A percentile compares a stretch with the other conserved stretches of the same genome.
Conservation (phyloP, 768 basidiomycete genomes). For the Suillus subalutaceus region DNA sequence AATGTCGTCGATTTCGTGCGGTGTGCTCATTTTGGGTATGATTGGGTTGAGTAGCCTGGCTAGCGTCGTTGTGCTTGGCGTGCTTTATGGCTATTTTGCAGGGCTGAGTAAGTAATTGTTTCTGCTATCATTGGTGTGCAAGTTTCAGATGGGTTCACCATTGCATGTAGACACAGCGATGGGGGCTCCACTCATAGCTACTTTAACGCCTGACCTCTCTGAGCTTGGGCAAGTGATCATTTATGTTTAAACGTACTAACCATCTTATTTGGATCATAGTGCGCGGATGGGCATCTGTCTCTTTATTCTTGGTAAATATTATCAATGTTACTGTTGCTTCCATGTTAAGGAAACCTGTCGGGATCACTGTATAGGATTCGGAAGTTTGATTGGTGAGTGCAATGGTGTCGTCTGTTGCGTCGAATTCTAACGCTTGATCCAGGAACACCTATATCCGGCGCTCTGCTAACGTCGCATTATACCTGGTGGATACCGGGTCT, state of each 20-base stretch:
- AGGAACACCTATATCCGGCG: conserved; percentile 62
- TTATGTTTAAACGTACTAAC: background rate
- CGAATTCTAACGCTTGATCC: conserved; percentile 22
- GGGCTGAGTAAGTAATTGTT: conserved; percentile 39
- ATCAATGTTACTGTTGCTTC: background rate
- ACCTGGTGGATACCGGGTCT: conserved; percentile 61
- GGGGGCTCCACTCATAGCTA: conserved; percentile 47
- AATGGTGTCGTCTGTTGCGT: background rate
- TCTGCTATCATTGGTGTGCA: background rate
- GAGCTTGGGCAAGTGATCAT: conserved; percentile 49
- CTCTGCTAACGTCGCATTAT: conserved; percentile 50
- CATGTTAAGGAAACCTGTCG: background rate
- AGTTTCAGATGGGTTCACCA: background rate
- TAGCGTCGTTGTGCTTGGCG: conserved; percentile 44
- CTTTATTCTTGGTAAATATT: conserved; percentile 39
- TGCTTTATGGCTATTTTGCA: conserved; percentile 52
- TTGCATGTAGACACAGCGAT: conserved; percentile 36
- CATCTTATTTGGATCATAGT: conserved; percentile 14
- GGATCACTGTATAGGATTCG: conserved; percentile 21
- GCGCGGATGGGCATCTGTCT: conserved; percentile 52
- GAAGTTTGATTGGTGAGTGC: conserved; percentile 23
- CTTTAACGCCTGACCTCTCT: conserved; percentile 44
- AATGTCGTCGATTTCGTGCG: conserved; percentile 34
- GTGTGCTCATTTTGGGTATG: conserved; percentile 47
- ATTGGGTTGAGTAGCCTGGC: conserved; percentile 41